Evolutionary conservation across 176 grass and related monocot genomes (phyloP).

Genomic region (Oryza glumipatula): DNA sequence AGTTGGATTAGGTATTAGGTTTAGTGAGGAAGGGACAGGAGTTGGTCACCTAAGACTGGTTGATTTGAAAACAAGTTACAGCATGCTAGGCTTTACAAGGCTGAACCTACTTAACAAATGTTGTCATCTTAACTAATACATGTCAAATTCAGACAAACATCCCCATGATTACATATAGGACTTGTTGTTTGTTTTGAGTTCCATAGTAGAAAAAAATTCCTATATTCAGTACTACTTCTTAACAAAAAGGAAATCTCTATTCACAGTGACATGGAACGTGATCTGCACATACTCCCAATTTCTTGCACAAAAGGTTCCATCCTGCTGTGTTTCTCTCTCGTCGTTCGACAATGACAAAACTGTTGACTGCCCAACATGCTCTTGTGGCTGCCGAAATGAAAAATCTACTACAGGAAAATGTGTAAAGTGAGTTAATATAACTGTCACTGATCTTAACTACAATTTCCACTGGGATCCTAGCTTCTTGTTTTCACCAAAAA

Average conservation of each 20-base stretch:
- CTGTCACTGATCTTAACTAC: constrained; percentile 21
- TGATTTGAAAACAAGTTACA: not conserved
- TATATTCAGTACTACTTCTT: not conserved
- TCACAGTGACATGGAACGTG: constrained; percentile 95
- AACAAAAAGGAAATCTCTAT: constrained; percentile 35
- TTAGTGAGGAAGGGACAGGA: constrained; percentile 8
- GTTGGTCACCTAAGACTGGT: constrained; percentile 3
- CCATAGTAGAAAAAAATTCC: no score
- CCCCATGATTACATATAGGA: not conserved
- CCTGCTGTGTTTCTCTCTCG: constrained; percentile 75
- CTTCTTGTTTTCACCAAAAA: not conserved
- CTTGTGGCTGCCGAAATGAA: constrained; percentile 84
- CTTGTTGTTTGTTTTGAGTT: not conserved
- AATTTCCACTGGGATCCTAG: not conserved
- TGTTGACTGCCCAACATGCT: constrained; percentile 91
- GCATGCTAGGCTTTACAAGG: not conserved
- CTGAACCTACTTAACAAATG: not conserved
- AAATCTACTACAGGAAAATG: constrained; percentile 66
- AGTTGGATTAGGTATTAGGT: constrained; percentile 10
- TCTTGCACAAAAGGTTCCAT: constrained; percentile 86
- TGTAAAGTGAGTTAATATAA: constrained; percentile 66
- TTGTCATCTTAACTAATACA: constrained; percentile 6
- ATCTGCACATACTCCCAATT: constrained; percentile 98
- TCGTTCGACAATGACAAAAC: constrained; percentile 68
- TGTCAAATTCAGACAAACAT: constrained; percentile 31